These are phyloP conservation scores for Przewalskia tangutica DNA, from an alignment of 257 asterid genomes.

Conservation along the genomic window DNA sequence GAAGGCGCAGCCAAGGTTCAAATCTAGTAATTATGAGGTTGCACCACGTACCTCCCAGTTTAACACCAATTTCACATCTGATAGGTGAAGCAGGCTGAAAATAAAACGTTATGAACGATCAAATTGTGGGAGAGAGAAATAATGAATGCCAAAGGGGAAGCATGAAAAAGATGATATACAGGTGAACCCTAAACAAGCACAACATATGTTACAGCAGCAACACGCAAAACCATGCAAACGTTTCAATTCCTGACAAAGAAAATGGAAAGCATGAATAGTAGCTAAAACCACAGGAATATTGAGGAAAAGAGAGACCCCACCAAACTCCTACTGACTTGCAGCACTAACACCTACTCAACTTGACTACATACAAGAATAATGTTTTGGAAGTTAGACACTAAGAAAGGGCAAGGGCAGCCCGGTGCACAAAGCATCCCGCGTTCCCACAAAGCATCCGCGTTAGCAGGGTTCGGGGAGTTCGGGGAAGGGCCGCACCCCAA, in stretches of 20 bases:
- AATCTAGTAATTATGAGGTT: constrained; percentile 66
- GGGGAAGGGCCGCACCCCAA: too few species aligned
- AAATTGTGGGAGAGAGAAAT: constrained; percentile 19
- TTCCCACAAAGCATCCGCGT: too few species aligned
- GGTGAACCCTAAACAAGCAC: background rate
- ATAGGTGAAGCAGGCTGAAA: constrained; percentile 77
- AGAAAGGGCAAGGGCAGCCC: too few species aligned
- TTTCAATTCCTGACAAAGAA: background rate
- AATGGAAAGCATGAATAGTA: background rate
- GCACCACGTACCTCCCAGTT: constrained; percentile 94
- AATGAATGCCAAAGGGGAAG: background rate
- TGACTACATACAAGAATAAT: background rate
- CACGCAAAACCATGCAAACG: background rate
- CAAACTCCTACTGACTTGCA: background rate
- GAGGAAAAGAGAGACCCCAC: background rate
- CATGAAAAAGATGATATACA: background rate
- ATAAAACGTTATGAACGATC: constrained; percentile 32
- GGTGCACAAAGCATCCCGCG: too few species aligned
- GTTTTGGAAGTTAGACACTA: background rate
- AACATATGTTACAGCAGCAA: background rate
- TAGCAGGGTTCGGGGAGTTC: too few species aligned
- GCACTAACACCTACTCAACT: background rate
- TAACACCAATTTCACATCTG: constrained; percentile 84
- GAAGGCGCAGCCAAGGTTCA: constrained; percentile 66
- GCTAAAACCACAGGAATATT: background rate